These are phyloP conservation scores for Lipomyces yamanashiensis DNA, from an alignment of 805 yeast genomes.

Conservation along the genomic window DNA sequence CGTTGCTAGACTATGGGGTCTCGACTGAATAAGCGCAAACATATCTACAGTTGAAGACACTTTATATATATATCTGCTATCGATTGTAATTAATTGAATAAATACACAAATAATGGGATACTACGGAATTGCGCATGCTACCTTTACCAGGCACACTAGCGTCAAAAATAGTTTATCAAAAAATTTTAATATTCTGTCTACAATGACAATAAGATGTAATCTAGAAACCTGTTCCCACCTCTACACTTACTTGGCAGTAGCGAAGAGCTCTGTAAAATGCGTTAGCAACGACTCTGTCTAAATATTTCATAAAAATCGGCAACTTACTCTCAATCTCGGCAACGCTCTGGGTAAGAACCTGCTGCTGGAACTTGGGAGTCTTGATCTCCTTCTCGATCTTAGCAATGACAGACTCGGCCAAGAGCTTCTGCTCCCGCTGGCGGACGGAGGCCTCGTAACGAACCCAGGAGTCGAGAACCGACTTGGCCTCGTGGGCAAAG, in stretches of 20 bases:
- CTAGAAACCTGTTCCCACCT: background rate
- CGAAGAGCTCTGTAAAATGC: constrained; percentile 24
- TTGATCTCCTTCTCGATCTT: constrained; percentile 84
- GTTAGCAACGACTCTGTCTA: background rate
- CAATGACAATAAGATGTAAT: background rate
- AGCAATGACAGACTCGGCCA: constrained; percentile 81
- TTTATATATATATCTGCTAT: background rate
- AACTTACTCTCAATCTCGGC: constrained; percentile 89
- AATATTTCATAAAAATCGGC: constrained; percentile 42
- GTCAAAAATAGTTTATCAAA: background rate
- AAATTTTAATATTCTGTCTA: constrained; percentile 2
- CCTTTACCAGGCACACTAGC: too few relatives aligned
- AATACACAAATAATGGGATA: background rate
- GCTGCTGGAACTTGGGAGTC: constrained; percentile 92
- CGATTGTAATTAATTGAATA: background rate
- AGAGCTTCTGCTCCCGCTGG: constrained; percentile 92
- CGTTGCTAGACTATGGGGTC: too few relatives aligned
- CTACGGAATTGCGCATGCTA: too few relatives aligned
- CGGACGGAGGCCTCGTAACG: constrained; percentile 96
- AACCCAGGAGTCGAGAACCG: constrained; percentile 98
- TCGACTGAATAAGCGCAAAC: background rate
- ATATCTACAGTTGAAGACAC: background rate
- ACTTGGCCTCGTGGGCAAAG: constrained; percentile 86
- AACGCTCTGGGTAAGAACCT: constrained; percentile 86
- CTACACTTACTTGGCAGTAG: constrained; percentile 25